phyloP scores from a whole-genome alignment of 768 basidiomycete species.

The Boletus rubescentipes region DNA sequence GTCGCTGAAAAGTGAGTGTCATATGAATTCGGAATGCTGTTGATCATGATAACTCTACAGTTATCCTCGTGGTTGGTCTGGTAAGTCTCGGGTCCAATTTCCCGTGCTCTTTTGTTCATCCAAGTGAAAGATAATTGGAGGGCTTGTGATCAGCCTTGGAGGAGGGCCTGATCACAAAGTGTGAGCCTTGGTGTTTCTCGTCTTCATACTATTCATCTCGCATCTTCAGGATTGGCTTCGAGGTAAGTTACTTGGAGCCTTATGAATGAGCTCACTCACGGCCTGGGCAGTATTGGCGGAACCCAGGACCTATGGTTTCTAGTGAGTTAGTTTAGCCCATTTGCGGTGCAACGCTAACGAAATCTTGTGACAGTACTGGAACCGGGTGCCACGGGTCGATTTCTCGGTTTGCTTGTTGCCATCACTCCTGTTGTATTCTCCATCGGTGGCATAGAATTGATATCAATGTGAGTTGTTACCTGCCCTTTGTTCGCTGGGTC shows the following conservation, averaged over 20 bases:
- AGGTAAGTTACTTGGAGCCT: not conserved
- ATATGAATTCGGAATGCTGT: not conserved
- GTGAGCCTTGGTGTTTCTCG: slow-evolving; percentile 33
- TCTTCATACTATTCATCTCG: slow-evolving; percentile 11
- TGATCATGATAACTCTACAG: slow-evolving; percentile 16
- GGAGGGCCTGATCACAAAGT: slow-evolving; percentile 53
- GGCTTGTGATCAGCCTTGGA: slow-evolving; percentile 57
- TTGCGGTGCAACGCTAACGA: not conserved
- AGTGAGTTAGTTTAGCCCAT: not conserved
- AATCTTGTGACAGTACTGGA: slow-evolving; percentile 13
- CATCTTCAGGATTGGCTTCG: slow-evolving; percentile 18
- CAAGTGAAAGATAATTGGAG: slow-evolving; percentile 31
- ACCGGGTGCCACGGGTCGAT: slow-evolving; percentile 21
- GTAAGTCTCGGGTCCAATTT: slow-evolving; percentile 2
- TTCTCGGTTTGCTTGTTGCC: slow-evolving; percentile 22
- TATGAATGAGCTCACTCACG: not conserved
- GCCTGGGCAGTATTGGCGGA: slow-evolving; percentile 18
- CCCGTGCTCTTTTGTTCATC: not conserved
- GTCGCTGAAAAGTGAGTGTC: slow-evolving; percentile 21
- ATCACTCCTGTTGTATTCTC: slow-evolving; percentile 54
- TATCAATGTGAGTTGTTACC: slow-evolving; percentile 52
- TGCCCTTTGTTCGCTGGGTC: slow-evolving; percentile 12
- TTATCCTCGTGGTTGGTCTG: slow-evolving; percentile 38
- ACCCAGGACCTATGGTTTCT: slow-evolving; percentile 28
- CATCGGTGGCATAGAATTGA: slow-evolving; percentile 74